Evolutionary conservation across 306 rosid species (phyloP), one percentile per base, ranked within the genome.

Genomic region (Arachis stenosperma): DNA sequence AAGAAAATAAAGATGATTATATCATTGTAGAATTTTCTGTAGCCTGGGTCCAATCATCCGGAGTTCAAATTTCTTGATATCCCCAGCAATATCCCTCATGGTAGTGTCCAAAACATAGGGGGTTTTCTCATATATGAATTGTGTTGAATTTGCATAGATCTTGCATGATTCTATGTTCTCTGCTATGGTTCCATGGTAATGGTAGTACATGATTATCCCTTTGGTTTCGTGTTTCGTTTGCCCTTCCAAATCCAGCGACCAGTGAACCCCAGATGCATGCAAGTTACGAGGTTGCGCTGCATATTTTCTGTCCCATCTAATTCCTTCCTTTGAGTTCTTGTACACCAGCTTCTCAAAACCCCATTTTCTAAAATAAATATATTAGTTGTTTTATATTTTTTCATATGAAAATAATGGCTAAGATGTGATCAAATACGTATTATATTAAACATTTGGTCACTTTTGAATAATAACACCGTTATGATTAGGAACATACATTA

Each of bases 171-270:
- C 98, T 0, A 86, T 77, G 6, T 89, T 77, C 0, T 69, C 70
- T 5, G 92, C 86, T 30, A 92, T 84, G 78, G 88, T 87, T 55
- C 98, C 98, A 44, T 92, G 98, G 53, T 90, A 92, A 53, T 92
- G 98, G 65, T 75, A 92, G 72, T 92, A 92, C 11, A 40, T 86
- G 79, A 92, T 92, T 42, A 36, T 81, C 0, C 87, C 86, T 80
- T 90, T 90, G 0, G 94, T 92, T 9, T 90, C 88, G 81, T 92
- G 94, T 0, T 87, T 88, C 2, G 94, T 85, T 40, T 90, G 87
- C 12, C 98, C 96, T 0, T 40, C 73, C 2, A 90, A 5, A 33
- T 90, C 82, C 81, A 88, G 79, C 1, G 96, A 90, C 92, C 88
- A 85, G 84, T 92, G 98, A 17, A 92, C 96, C 36, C 98, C 94